Evolutionary conservation across 306 rosid species (phyloP), one percentile per base, ranked within the genome.

Genomic region (Pyrus pyrifolia): DNA sequence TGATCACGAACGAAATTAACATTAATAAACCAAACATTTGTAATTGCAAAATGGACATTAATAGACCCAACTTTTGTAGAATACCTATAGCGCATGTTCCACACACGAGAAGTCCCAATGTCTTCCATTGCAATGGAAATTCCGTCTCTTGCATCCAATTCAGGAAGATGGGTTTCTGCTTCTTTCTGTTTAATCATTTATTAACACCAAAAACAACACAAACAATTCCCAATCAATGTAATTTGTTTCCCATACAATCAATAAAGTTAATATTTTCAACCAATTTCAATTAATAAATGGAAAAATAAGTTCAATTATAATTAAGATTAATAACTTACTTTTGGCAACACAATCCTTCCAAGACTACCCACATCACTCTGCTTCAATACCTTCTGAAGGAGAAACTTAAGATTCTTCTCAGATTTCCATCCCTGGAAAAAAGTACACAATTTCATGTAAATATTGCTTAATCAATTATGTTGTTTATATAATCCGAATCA

Each of bases 71-170:
- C 46, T 18, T 42, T 62, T 60, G 77, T 30, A 7, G 21, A 19
- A 80, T 86, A 95, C 99, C 99, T 89, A 30, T 95, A 95, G 22
- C 99, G 99, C 99, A 95, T 90, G 72, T 90, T 92, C 99, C 99
- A 95, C 78, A 95, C 91, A 13, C 88, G 88, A 75, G 97, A 90
- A 57, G 96, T 95, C 68, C 97, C 97, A 49, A 95, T 92, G 76
- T 95, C 99, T 86, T 95, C 99, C 93, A 95, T 95, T 27, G 93
- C 85, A 65, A 95, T 92, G 6, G 96, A 80, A 76, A 95, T 95
- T 22, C 99, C 99, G 67, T 92, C 99, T 78, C 99, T 92, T 31
- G 93, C 97, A 67, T 92, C 99, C 51, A 95, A 75, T 73, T 92
- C 93, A 68, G 99, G 99, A 69, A 95, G 88, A 86, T 95, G 97